These are phyloP conservation scores for Cutaneotrichosporon sp. DNA, from an alignment of 1,284 basidiomycete species.

Conservation along the genomic window DNA sequence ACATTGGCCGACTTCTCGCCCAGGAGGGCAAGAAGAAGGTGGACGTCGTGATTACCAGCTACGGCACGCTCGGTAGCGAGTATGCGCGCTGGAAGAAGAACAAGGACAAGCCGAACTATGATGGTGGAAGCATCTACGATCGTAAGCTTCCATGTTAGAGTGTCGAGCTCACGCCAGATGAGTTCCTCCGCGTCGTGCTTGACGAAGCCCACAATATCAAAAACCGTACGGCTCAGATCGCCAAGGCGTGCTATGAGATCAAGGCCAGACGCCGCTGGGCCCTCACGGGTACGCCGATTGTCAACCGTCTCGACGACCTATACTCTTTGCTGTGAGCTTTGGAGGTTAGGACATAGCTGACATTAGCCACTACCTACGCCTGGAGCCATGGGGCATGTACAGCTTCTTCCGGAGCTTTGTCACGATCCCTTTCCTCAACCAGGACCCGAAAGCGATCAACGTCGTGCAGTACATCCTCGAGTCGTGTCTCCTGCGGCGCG, in stretches of 20 bases:
- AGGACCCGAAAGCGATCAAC: slow-evolving; percentile 83
- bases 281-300: slow-evolving; percentile 91
- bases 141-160: slow-evolving; percentile 51
- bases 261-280: slow-evolving; percentile 80
- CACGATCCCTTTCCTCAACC: slow-evolving; percentile 77
- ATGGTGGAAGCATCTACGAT: slow-evolving; percentile 57
- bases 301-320: slow-evolving; percentile 89
- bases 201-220: slow-evolving; percentile 97
- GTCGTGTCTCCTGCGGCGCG: slow-evolving; percentile 79
- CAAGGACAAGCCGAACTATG: slow-evolving; percentile 54
- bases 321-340: slow-evolving; percentile 72
- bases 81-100: slow-evolving; percentile 58
- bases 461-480: slow-evolving; percentile 90
- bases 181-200: slow-evolving; percentile 42
- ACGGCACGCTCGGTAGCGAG: slow-evolving; percentile 79
- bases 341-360: neutral
- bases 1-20: slow-evolving; percentile 62
- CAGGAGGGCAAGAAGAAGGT: slow-evolving; percentile 53
- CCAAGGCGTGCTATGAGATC: slow-evolving; percentile 83
- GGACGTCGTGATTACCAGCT: slow-evolving; percentile 83
- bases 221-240: slow-evolving; percentile 79
- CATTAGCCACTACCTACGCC: slow-evolving; percentile 73
- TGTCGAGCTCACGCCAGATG: slow-evolving; percentile 24
- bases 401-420: slow-evolving; percentile 85
- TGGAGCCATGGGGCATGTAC: slow-evolving; percentile 86